Evolutionary conservation across 352 stramenopile genomes (phyloP).

Genomic region (Globisporangium uncinulatum): DNA sequence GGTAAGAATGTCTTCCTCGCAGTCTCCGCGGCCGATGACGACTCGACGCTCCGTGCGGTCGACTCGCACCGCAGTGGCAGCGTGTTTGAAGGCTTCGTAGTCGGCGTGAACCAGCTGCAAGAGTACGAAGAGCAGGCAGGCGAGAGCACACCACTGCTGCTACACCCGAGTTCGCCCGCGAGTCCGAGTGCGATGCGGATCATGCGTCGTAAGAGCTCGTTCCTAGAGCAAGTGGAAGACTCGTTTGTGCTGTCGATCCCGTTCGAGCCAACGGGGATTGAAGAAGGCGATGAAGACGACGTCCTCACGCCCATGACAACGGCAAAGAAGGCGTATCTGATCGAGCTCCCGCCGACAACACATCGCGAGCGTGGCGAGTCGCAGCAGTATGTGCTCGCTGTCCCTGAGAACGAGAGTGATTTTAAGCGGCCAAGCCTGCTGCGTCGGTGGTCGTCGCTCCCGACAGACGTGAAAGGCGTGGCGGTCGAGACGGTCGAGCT

Average conservation of each 20-base stretch:
- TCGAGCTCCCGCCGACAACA: slow-evolving; percentile 60
- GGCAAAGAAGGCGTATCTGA: slow-evolving; percentile 51
- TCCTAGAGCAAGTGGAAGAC: slow-evolving; percentile 53
- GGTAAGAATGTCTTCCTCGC: slow-evolving; percentile 72
- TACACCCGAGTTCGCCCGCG: slow-evolving; percentile 17
- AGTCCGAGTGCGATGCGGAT: slow-evolving; percentile 13
- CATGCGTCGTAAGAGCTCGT: slow-evolving; percentile 36
- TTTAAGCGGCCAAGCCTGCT: slow-evolving; percentile 14
- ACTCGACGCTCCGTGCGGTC: slow-evolving; percentile 60
- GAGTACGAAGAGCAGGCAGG: slow-evolving; percentile 17
- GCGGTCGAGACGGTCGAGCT: slow-evolving; percentile 62
- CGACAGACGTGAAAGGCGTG: slow-evolving; percentile 69
- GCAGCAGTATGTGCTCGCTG: slow-evolving; percentile 63
- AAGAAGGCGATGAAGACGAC: slow-evolving; percentile 12
- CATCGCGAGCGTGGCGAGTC: slow-evolving; percentile 25
- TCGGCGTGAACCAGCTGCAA: slow-evolving; percentile 59
- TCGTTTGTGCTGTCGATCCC: slow-evolving; percentile 76
- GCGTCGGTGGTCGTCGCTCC: slow-evolving; percentile 31
- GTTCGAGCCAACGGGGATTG: slow-evolving; percentile 37
- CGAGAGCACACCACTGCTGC: slow-evolving; percentile 38
- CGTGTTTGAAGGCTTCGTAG: slow-evolving; percentile 67
- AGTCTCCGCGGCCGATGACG: slow-evolving; percentile 49
- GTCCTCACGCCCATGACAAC: slow-evolving; percentile 16
- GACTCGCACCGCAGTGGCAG: slow-evolving; percentile 41
- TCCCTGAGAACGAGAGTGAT: slow-evolving; percentile 41